phyloP scores from a whole-genome alignment of 345 rosid species.

The Linum usitatissimum region DNA sequence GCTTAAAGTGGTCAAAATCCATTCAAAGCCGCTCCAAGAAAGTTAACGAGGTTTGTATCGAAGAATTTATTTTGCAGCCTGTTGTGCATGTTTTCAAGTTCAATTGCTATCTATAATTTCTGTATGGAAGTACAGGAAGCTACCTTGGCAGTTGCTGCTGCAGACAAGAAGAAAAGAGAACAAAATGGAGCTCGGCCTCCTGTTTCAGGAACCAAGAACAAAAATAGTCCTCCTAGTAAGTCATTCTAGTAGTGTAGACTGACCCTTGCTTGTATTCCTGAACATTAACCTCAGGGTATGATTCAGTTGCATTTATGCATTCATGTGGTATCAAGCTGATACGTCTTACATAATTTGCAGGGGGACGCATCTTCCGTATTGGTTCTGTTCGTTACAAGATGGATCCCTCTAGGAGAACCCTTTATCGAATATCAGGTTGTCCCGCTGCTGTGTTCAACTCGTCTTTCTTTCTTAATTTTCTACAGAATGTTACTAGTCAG shows the following conservation, averaged over 20 bases:
- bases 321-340: background rate
- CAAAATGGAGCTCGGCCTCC: constrained; percentile 23
- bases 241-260: constrained; percentile 18
- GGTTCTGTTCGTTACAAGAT: constrained; percentile 77
- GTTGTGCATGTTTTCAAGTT: background rate
- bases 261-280: constrained; percentile 10
- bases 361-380: constrained; percentile 70
- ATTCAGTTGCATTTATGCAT: constrained; percentile 1
- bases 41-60: constrained; percentile 62
- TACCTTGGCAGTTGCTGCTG: constrained; percentile 80
- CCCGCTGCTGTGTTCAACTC: background rate
- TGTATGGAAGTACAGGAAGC: constrained; percentile 49
- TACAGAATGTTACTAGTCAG: background rate
- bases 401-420: constrained; percentile 87
- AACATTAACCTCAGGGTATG: background rate
- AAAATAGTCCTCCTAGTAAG: constrained; percentile 41
- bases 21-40: constrained; percentile 70
- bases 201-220: constrained; percentile 30
- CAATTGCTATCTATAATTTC: constrained; percentile 2
- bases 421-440: constrained; percentile 74
- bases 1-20: constrained; percentile 94
- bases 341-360: constrained; percentile 23
- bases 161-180: constrained; percentile 59
- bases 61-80: background rate
- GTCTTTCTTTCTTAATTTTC: background rate